Conservation (phyloP, 768 basidiomycete genomes). For the Inosperma sp. region DNA sequence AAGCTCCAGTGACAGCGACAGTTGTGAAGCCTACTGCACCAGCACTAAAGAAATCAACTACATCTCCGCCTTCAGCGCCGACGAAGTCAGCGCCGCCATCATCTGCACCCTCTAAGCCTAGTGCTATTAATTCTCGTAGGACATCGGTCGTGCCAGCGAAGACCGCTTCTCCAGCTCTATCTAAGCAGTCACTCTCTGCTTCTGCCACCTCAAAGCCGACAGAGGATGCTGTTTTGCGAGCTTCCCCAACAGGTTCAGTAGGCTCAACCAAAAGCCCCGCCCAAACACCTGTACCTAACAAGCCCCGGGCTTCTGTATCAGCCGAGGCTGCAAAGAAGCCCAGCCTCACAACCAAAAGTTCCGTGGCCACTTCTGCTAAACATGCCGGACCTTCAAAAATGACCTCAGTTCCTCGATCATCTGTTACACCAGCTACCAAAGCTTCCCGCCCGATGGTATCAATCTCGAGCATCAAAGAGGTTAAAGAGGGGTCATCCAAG, state of each 20-base stretch:
- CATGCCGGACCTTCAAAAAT: constrained; percentile 28
- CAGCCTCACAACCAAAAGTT: constrained; percentile 37
- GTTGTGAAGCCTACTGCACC: constrained; percentile 31
- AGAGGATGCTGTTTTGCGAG: constrained; percentile 35
- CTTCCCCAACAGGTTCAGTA: constrained; percentile 52
- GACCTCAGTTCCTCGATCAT: constrained; percentile 24
- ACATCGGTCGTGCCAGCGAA: constrained; percentile 44
- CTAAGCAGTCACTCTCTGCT: constrained; percentile 37
- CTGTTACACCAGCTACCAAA: constrained; percentile 34
- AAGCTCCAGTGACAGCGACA: constrained; percentile 44
- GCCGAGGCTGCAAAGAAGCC: constrained; percentile 61
- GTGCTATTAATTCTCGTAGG: constrained; percentile 36
- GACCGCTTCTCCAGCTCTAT: constrained; percentile 31
- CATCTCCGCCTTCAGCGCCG: constrained; percentile 33
- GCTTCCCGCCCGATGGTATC: constrained; percentile 50
- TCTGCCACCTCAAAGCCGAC: constrained; percentile 37
- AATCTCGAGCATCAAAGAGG: constrained; percentile 70
- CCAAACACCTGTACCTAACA: constrained; percentile 33
- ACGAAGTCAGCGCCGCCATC: constrained; percentile 37
- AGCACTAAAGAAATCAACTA: constrained; percentile 22
- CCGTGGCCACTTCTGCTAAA: constrained; percentile 33
- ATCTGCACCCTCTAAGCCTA: constrained; percentile 21
- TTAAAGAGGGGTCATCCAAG: constrained; percentile 48
- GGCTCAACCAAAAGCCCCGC: constrained; percentile 44
- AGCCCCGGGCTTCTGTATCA: constrained; percentile 58